Evolutionary conservation across 1,139 yeast species (phyloP).

Genomic region (Protomyces gravidus): DNA sequence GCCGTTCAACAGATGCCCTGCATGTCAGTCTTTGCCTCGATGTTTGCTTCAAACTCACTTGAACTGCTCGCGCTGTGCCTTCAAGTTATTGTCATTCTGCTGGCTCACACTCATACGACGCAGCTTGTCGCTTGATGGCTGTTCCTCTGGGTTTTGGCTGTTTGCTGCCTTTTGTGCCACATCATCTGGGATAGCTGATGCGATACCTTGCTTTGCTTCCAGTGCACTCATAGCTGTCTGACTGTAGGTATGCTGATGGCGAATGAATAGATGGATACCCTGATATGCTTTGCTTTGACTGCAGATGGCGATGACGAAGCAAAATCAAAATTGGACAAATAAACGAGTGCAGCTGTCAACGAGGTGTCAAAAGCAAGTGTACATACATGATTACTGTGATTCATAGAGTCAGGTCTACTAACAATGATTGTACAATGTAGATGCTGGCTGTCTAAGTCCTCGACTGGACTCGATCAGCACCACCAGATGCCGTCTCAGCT

Average conservation of each 20-base stretch:
- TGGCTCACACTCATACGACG: constrained; percentile 1
- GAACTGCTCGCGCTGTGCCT: background rate
- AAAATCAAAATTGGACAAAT: too few species aligned
- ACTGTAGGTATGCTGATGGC: too few species aligned
- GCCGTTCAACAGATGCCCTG: background rate
- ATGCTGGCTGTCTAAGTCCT: too few species aligned
- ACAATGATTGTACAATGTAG: background rate
- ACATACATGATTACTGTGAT: too few species aligned
- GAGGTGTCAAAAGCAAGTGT: too few species aligned
- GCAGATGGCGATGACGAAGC: too few species aligned
- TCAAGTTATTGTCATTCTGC: background rate
- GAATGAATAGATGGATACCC: too few species aligned
- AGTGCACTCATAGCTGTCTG: background rate
- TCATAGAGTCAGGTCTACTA: too few species aligned
- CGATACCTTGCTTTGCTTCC: background rate
- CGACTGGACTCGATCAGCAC: too few species aligned
- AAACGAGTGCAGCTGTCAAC: too few species aligned
- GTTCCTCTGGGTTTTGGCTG: background rate
- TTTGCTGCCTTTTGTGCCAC: background rate
- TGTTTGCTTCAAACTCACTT: background rate
- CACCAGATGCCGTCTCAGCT: too few species aligned
- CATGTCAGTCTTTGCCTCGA: background rate
- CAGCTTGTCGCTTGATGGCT: background rate
- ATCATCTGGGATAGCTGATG: background rate
- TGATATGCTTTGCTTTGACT: too few species aligned